Base-by-base conservation (phyloP, 352 stramenopile species). In the Phytopythium chamaehyphon region DNA sequence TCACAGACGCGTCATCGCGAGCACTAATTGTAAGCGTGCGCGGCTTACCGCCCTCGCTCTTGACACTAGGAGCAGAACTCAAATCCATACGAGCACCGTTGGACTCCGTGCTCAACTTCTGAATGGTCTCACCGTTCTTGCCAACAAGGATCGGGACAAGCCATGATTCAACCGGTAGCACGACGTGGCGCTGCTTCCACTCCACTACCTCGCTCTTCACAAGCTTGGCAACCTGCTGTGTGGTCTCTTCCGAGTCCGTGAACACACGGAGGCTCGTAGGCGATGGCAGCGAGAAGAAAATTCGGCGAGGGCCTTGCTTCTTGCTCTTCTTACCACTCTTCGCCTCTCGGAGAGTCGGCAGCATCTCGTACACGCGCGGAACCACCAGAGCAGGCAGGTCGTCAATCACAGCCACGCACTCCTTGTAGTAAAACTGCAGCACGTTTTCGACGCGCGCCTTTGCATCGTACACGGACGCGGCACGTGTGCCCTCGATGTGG, bases 51-150 rank as follows among this genome's bases (percentile, higher is more conserved):
- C 49, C 47, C 3, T 42, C 51, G 15, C 33, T 16, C 47, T 53
- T 53, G 33, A 28, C 47, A 24, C 47, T 33, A 7, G 47, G 19
- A 10, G 66, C 43, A 5, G 62, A 53, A 44, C 62, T 83, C 54
- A 90, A 64, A 54, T 87, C 76, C 28, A 90, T 59, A 16, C 69
- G 71, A 28, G 76, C 72, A 15, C 61, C 57, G 42, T 84, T 79
- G 59, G 68, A 76, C 45, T 88, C 70, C 2, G 71, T 52, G 31
- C 66, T 71, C 6, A 92, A 68, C 55, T 84, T 85, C 63, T 87
- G 85, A 55, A 92, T 92, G 14, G 72, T 83, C 42, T 92, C 82
- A 36, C 82, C 82, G 55, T 68, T 90, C 49, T 87, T 87, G 35
- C 82, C 82, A 12, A 92, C 63, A 6, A 92, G 56, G 22, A 86